Conservation (phyloP, 441 rosid species). For the Breynia disticha region DNA sequence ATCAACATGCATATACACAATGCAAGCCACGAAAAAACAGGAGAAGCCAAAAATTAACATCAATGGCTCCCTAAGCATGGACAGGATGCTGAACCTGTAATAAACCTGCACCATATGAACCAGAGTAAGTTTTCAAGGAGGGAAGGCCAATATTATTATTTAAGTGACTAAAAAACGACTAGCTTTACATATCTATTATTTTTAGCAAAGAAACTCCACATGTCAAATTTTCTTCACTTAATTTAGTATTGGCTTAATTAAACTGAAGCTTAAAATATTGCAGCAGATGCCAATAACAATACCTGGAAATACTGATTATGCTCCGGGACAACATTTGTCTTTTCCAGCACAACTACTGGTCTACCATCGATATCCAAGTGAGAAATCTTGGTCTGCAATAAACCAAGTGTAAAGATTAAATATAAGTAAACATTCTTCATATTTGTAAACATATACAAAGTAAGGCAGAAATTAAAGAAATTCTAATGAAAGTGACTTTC, state of each 20-base stretch:
- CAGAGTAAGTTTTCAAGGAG: not conserved
- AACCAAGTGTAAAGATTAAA: constrained; percentile 8
- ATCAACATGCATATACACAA: constrained; percentile 62
- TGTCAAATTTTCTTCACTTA: not conserved
- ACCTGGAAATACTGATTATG: constrained; percentile 91
- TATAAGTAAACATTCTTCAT: not conserved
- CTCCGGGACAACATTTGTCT: constrained; percentile 75
- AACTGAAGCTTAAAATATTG: not conserved
- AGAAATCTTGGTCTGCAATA: constrained; percentile 59
- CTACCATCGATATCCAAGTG: constrained; percentile 87
- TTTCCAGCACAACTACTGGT: constrained; percentile 74
- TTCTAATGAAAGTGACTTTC: too few relatives aligned
- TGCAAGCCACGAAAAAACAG: constrained; percentile 63
- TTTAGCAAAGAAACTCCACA: too few relatives aligned
- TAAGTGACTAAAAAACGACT: too few relatives aligned
- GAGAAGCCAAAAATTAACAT: constrained; percentile 79
- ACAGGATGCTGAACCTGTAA: constrained; percentile 72
- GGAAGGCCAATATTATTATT: not conserved
- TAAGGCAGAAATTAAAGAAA: too few relatives aligned
- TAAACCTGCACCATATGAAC: constrained; percentile 48
- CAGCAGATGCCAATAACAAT: constrained; percentile 9
- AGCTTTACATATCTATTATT: too few relatives aligned
- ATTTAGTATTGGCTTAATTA: not conserved
- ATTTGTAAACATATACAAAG: not conserved
- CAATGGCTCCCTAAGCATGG: constrained; percentile 80